A percentile compares a stretch with the other conserved stretches of the same genome.
These are phyloP conservation scores for Trichoderma aggressivum DNA, from an alignment of 2,329 filamentous ascomycete species.

Conservation along the genomic window DNA sequence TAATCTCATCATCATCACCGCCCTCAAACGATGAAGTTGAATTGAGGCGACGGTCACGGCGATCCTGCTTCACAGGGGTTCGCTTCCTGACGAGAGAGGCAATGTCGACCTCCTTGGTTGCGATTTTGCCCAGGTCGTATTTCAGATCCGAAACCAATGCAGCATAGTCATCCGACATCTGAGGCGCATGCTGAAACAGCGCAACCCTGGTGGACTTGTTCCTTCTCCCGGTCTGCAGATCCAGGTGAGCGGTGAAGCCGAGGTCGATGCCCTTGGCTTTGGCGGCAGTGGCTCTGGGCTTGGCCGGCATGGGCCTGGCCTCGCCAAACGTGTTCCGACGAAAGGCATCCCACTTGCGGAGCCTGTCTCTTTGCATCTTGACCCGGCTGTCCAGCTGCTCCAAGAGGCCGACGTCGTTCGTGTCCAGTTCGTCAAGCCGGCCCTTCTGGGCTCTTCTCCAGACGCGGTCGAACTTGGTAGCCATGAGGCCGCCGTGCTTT, in stretches of 20 bases:
- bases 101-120: slow-evolving; percentile 20
- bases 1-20: slow-evolving; percentile 40
- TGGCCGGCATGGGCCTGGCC: slow-evolving; percentile 22
- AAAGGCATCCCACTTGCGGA: slow-evolving; percentile 73
- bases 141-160: slow-evolving; percentile 42
- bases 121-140: slow-evolving; percentile 37
- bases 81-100: neutral
- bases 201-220: slow-evolving; percentile 23
- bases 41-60: slow-evolving; percentile 12
- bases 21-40: slow-evolving; percentile 15
- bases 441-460: slow-evolving; percentile 66
- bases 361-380: slow-evolving; percentile 60
- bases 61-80: slow-evolving; percentile 11
- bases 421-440: slow-evolving; percentile 54
- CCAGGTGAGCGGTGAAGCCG: slow-evolving; percentile 51
- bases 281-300: slow-evolving; percentile 24
- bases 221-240: slow-evolving; percentile 41
- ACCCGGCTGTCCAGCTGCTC: slow-evolving; percentile 70
- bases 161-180: slow-evolving; percentile 42
- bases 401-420: slow-evolving; percentile 52
- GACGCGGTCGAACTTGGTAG: slow-evolving; percentile 64
- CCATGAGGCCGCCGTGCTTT: slow-evolving; percentile 60
- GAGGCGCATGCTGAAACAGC: slow-evolving; percentile 25
- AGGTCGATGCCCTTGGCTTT: slow-evolving; percentile 48
- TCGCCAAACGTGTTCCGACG: slow-evolving; percentile 46